Evolutionary conservation across 495 filamentous ascomycete genomes (phyloP).

Genomic region (Parachaetomium inaequale): DNA sequence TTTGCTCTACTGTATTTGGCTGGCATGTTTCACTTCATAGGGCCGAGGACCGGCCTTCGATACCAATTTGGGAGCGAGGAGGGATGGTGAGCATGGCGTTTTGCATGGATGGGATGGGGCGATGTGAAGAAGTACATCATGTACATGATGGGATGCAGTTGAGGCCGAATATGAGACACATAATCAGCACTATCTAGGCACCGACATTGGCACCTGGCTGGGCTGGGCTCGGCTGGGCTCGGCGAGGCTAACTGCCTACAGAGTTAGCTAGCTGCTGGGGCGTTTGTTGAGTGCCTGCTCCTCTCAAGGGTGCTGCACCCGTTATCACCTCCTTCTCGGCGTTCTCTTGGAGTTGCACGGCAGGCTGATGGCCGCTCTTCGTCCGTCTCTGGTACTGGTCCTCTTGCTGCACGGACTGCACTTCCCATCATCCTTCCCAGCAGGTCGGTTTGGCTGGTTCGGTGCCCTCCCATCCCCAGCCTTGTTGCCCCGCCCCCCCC

Average conservation of each 20-base stretch:
- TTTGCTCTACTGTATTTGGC: not conserved
- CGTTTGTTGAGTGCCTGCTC: not conserved
- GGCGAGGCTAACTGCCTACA: not conserved
- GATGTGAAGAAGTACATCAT: not conserved
- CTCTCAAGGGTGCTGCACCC: not conserved
- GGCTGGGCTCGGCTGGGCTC: not conserved
- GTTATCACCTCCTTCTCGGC: not conserved
- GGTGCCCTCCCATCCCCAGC: not conserved
- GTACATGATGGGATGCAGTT: not conserved
- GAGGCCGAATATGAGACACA: not conserved
- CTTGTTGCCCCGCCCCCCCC: not conserved
- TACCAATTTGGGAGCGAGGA: not conserved
- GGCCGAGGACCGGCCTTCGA: not conserved
- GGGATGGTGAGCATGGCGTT: conserved; percentile 7
- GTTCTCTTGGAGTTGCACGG: conserved; percentile 3
- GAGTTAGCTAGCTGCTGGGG: too few species aligned
- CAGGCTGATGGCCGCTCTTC: not conserved
- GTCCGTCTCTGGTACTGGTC: not conserved
- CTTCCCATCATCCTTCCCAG: not conserved
- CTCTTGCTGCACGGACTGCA: not conserved
- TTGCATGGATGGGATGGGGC: not conserved
- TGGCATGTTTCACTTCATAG: not conserved
- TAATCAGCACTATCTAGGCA: not conserved
- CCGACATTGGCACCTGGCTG: not conserved
- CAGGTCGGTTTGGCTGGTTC: not conserved